Evolutionary conservation across 78 protist genomes (phyloP), one percentile per base, ranked within the genome.

Genomic region (Dictyostelium capitatum): DNA sequence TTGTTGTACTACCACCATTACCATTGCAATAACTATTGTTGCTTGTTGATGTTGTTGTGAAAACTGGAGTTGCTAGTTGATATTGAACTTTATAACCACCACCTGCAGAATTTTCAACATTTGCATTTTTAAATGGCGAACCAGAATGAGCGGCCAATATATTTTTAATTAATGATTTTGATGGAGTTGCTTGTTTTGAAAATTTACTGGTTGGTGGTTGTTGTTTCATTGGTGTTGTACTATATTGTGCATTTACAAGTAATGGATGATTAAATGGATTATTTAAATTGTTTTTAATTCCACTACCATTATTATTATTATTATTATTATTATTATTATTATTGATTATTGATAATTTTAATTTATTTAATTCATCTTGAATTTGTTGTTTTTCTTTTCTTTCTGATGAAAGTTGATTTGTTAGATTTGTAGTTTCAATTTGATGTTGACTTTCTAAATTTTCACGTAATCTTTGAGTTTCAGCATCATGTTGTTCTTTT

Each of bases 381-480:
- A 87, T 37, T 19, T 56, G 30, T 46, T 50, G 84, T 77, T 77
- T 87, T 23, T 87, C 93, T 74, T 51, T 64, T 19, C 69, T 77
- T 47, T 87, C 93, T 25, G 47, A 54, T 15, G 28, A 10, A 11
- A 87, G 37, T 51, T 87, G 93, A 20, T 46, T 11, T 0, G 51
- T 0, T 12, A 87, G 54, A 48, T 50, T 28, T 7, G 48, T 9
- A 37, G 28, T 77, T 43, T 87, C 93, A 8, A 37, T 23, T n/a
- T 54, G 1, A 20, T 51, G n/a, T 23, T 30, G 57, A 17, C 0
- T 1, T 17, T 79, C 83, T 25, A 64, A 72, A 11, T 57, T 59
- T 30, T 87, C 93, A 23, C 53, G 12, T 57, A n/a, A 20, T 74
- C 57, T 19, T 43, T 79, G 73, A 84, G 77, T 64, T 28, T 84